These are phyloP conservation scores for Cephalotrichum gorgonifer DNA, from an alignment of 2,329 filamentous ascomycete genomes.

Conservation along the genomic window DNA sequence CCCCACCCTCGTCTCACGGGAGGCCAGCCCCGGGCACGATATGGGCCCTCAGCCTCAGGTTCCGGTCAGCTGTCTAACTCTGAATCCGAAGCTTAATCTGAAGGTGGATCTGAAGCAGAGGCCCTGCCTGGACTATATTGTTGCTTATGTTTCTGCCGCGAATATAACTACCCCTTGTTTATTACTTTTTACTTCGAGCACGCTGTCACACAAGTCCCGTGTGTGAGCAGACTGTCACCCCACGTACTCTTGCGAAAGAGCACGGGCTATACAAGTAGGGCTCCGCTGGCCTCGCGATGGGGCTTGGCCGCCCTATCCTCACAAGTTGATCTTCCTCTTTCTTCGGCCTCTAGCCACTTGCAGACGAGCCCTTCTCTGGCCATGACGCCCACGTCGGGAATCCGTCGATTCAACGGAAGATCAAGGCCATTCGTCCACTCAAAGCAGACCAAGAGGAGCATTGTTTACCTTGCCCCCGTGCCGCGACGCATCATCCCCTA, in stretches of 20 bases:
- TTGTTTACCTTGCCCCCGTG: not conserved
- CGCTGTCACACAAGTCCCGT: too few species aligned
- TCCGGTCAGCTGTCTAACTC: not conserved
- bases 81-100: not conserved
- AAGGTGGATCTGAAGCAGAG: not conserved
- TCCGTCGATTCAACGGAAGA: slow-evolving; percentile 1
- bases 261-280: too few species aligned
- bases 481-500: not conserved
- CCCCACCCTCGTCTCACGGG: not conserved
- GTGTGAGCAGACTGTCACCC: not conserved
- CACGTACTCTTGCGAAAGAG: not conserved
- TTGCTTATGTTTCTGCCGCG: not conserved
- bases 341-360: not conserved
- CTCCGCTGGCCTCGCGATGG: too few species aligned
- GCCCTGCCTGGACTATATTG: not conserved
- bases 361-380: not conserved
- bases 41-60: not conserved
- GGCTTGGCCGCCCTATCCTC: too few species aligned
- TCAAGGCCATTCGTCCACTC: slow-evolving; percentile 2
- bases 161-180: too few species aligned
- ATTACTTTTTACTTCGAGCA: too few species aligned
- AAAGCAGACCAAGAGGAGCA: not conserved
- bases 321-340: too few species aligned
- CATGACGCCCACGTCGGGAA: not conserved
- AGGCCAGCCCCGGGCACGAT: too few species aligned